A percentile compares a stretch with the other conserved stretches of the same genome.
Conservation (phyloP, 2,329 filamentous ascomycete species). For the Thermothelomyces thermophilus region DNA sequence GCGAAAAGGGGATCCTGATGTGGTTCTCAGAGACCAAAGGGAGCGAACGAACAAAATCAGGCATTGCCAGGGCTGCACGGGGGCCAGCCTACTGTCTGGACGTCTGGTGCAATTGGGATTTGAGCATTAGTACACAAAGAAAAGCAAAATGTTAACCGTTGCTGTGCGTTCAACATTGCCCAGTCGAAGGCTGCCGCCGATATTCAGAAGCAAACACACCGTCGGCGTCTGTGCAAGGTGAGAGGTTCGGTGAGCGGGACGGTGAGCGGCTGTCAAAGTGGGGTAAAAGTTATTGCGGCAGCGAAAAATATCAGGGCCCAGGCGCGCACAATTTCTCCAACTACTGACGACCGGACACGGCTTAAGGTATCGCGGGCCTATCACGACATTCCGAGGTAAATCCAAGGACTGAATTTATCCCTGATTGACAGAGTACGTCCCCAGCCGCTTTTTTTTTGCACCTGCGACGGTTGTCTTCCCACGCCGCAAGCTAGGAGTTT, state of each 20-base stretch:
- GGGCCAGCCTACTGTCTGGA: neutral
- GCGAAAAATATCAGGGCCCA: conserved; percentile 27
- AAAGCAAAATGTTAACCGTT: too few relatives aligned
- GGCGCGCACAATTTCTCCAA: conserved; percentile 29
- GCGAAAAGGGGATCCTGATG: too few relatives aligned
- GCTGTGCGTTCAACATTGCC: neutral
- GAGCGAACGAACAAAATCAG: too few relatives aligned
- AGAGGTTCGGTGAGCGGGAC: conserved; percentile 15
- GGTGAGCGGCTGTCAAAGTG: conserved; percentile 17
- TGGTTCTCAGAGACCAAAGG: neutral
- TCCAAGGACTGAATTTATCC: conserved; percentile 17
- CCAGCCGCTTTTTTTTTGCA: conserved; percentile 7
- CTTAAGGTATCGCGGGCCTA: conserved; percentile 24
- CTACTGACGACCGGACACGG: conserved; percentile 22
- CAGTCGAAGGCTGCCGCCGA: neutral
- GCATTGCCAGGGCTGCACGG: neutral
- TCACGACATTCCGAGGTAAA: conserved; percentile 20
- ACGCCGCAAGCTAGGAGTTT: neutral
- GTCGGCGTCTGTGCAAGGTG: conserved; percentile 12
- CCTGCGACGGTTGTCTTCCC: conserved; percentile 2
- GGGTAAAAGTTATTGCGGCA: conserved; percentile 27
- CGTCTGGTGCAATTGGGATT: neutral
- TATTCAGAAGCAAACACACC: neutral
- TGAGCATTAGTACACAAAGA: too few relatives aligned
- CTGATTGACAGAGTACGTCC: conserved; percentile 22